Evolutionary conservation across 2,329 filamentous ascomycete genomes (phyloP), one percentile per base, ranked within the genome.

Genomic region (Daldinia sp.): DNA sequence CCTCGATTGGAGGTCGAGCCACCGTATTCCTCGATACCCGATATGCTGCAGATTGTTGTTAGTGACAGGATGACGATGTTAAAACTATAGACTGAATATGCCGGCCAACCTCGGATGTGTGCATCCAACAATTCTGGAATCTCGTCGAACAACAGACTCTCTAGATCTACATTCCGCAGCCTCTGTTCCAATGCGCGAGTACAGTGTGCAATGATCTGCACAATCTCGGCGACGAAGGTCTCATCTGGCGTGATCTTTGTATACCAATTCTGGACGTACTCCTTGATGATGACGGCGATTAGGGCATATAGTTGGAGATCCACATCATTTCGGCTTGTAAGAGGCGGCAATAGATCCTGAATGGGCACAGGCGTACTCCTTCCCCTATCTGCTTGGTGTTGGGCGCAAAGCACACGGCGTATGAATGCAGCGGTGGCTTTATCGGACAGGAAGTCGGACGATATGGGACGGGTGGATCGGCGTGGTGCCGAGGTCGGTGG

Each of bases 241-340:
- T 94, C 91, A 77, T 99, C 94, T 3, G 93, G 87, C 1, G 94
- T 97, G 76, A 99, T 95, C 76, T 90, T 94, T 68, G 83, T 84
- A 80, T 99, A 99, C 95, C 95, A 99, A 29, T 87, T 88, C 76
- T 95, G 90, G 34, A 99, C 91, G 75, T 93, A 97, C 68, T 97
- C 93, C 72, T 91, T 89, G 71, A 97, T 83, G 64, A 98, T 88
- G 61, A 98, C 90, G 53, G 95, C 91, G 63, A 99, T 88, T 63
- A 98, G 86, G 25, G 92, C 94, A 75, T 98, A 99, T 3, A 99
- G 85, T 78, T 99, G 91, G 58, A 96, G 81, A 77, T 99, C 95
- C 62, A 98, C 87, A 70, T 96, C 93, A 76, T 97, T 96, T 52
- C 93, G 93, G 80, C 93, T 97, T 49, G 94, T 98, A 73, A 99